Evolutionary conservation across 2,329 filamentous ascomycete genomes (phyloP).

Genomic region (Podosphaera fusca): DNA sequence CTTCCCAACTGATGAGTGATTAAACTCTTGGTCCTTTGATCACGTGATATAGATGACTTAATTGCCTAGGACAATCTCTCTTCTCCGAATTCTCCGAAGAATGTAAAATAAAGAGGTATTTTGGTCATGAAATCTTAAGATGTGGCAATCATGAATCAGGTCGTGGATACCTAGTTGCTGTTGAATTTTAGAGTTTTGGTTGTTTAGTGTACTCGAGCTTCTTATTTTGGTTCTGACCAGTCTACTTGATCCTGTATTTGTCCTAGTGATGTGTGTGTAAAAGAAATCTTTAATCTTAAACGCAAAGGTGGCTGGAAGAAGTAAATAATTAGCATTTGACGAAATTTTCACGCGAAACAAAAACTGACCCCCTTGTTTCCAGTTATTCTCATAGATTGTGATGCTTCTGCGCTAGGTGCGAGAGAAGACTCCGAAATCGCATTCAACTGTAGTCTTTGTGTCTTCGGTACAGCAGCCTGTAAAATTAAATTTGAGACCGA

Average conservation of each 20-base stretch:
- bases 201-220: background rate
- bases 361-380: slow-evolving; percentile 70
- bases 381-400: slow-evolving; percentile 72
- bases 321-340: slow-evolving; percentile 3
- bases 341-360: background rate
- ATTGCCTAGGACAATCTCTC: background rate
- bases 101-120: background rate
- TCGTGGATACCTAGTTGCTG: background rate
- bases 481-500: slow-evolving; percentile 54
- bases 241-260: slow-evolving; percentile 81
- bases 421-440: slow-evolving; percentile 68
- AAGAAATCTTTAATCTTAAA: slow-evolving; percentile 66
- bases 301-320: slow-evolving; percentile 46
- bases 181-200: background rate
- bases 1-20: no score
- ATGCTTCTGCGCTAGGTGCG: slow-evolving; percentile 56
- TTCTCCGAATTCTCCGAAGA: background rate
- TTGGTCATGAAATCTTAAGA: background rate
- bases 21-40: no score
- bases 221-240: slow-evolving; percentile 54
- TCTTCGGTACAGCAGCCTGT: slow-evolving; percentile 90
- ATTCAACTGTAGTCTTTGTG: slow-evolving; percentile 78
- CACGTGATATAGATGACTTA: no score
- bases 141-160: background rate
- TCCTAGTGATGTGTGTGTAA: slow-evolving; percentile 43